Evolutionary conservation across 768 basidiomycete genomes (phyloP).

Genomic region (Exidia glandulosa): DNA sequence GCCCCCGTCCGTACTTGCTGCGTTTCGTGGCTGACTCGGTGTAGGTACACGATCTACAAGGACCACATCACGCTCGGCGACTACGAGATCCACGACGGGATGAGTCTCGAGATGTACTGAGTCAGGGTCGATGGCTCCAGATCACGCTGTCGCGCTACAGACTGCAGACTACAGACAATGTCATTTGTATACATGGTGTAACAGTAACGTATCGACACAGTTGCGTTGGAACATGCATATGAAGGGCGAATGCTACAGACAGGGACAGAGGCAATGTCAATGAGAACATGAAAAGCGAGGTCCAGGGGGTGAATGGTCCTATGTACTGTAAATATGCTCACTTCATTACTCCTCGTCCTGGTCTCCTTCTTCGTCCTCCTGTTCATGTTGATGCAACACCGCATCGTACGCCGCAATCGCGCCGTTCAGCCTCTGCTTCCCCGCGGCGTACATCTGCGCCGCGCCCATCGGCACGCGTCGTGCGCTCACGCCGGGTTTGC

Average conservation of each 20-base stretch:
- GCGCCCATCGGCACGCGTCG: not conserved
- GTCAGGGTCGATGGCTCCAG: not conserved
- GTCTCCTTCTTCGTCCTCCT: not conserved
- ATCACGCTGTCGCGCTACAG: too few relatives aligned
- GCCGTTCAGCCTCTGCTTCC: not conserved
- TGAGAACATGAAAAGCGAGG: too few relatives aligned
- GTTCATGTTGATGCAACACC: not conserved
- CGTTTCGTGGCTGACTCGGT: not conserved
- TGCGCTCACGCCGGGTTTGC: not conserved
- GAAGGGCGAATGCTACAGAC: too few relatives aligned
- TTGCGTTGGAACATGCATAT: too few relatives aligned
- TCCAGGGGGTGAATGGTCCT: too few relatives aligned
- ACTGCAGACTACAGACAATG: too few relatives aligned
- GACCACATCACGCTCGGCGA: conserved; percentile 90
- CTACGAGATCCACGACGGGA: conserved; percentile 88
- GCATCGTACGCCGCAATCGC: not conserved
- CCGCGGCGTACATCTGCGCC: not conserved
- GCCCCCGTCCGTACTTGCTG: not conserved
- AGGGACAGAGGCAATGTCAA: too few relatives aligned
- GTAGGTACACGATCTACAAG: conserved; percentile 90
- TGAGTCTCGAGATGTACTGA: conserved; percentile 89
- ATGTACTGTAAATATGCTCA: too few relatives aligned
- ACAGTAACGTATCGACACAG: too few relatives aligned
- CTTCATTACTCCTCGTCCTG: not conserved
- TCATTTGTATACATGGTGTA: too few relatives aligned